Evolutionary conservation across 2,329 filamentous ascomycete species (phyloP), one percentile per base, ranked within the genome.

Genomic region (Sordariomycetes sp.): DNA sequence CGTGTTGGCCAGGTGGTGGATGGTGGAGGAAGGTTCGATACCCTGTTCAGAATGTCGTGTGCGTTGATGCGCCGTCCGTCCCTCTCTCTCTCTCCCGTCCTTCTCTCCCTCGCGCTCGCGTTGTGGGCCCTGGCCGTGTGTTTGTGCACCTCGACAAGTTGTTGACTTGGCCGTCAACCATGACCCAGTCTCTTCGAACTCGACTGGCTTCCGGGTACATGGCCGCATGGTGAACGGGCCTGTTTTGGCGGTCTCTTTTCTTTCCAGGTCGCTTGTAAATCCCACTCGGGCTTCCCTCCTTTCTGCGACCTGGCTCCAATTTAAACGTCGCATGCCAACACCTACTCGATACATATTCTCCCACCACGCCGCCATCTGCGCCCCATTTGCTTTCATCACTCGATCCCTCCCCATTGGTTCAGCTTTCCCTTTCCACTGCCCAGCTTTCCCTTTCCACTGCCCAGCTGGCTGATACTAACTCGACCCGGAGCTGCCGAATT

Each of bases 81-180:
- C 18, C 48, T 53, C 18, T 22, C 24, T 35, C 50, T 34, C 56
- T 14, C 28, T 32, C 28, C 28, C 28, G 32, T 22, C 22, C 34
- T 20, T 54, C 51, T 54, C 18, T 58, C 16, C 56, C 32, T 43
- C 54, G 50, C 51, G 50, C 25, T 28, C 25, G 52, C 43, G 32
- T 53, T 52, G 37, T 53, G 48, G 56, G 56, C 24, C 56, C 35
- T 22, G 50, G 50, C 50, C 56, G 12, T 35, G 12, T 35, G 14
- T 53, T 53, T 58, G 56, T 58, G 34, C 48, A 46, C 34, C 51
- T 43, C 50, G 22, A 53, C 46, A 53, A 24, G 32, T 32, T 52
- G 37, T 50, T 58, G 50, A 58, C 51, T 53, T 58, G 50, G 50
- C 28, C 56, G 32, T 48, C 34, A 53, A 25, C 24, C 7, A 18